phyloP scores from a whole-genome alignment of 2,329 filamentous ascomycete species.

The Escovopsis sp. region DNA sequence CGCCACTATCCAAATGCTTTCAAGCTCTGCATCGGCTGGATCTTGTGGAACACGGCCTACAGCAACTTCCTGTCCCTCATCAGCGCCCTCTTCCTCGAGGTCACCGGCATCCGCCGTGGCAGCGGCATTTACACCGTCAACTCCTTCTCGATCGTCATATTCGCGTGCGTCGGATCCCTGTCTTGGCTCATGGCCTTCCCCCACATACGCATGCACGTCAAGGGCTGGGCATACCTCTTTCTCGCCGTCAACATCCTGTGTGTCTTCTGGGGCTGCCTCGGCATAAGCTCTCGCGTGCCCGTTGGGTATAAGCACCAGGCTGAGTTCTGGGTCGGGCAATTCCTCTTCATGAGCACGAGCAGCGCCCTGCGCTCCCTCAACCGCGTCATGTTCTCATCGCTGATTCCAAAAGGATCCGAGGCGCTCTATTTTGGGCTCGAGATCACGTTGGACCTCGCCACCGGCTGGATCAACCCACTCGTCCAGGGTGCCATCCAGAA shows the following conservation, averaged over 20 bases:
- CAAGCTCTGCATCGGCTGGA: slow-evolving; percentile 10
- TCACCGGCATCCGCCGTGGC: slow-evolving; percentile 7
- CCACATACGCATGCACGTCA: slow-evolving; percentile 5
- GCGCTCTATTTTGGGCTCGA: slow-evolving; percentile 9
- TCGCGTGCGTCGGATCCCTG: slow-evolving; percentile 8
- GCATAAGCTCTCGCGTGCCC: slow-evolving; percentile 5
- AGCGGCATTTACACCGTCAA: slow-evolving; percentile 9
- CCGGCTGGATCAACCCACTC: slow-evolving; percentile 10
- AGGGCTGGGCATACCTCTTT: slow-evolving; percentile 9
- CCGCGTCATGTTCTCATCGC: slow-evolving; percentile 8
- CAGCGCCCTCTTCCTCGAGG: slow-evolving; percentile 8
- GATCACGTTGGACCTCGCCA: slow-evolving; percentile 9
- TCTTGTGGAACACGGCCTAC: slow-evolving; percentile 10
- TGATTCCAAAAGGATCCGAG: slow-evolving; percentile 9
- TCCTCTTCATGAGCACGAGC: slow-evolving; percentile 9
- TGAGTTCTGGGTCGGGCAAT: slow-evolving; percentile 8
- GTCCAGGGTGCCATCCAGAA: slow-evolving; percentile 9
- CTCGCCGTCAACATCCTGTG: slow-evolving; percentile 8
- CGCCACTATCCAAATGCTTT: slow-evolving; percentile 10
- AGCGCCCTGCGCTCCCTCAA: slow-evolving; percentile 10
- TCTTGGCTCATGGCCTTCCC: slow-evolving; percentile 7
- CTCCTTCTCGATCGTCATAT: slow-evolving; percentile 8
- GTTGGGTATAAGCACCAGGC: slow-evolving; percentile 10
- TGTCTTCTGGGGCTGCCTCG: slow-evolving; percentile 10
- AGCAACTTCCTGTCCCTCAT: slow-evolving; percentile 8